Conservation (phyloP, 2,329 filamentous ascomycete genomes). For the Arthrobotrys conoides region DNA sequence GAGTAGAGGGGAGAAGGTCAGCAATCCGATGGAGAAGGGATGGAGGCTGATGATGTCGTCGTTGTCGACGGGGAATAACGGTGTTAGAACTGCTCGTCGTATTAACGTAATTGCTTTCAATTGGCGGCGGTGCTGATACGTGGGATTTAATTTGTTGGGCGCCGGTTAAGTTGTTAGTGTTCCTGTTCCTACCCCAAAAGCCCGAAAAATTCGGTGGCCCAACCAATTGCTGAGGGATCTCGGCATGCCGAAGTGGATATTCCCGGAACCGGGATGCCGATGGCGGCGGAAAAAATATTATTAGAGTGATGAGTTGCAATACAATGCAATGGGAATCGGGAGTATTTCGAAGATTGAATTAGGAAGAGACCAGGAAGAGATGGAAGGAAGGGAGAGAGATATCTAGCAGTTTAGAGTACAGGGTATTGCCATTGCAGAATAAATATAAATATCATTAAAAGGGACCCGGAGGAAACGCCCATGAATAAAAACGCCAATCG, state of each 20-base stretch:
- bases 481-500: constrained; percentile 31
- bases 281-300: constrained; percentile 1
- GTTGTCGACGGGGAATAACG: constrained; percentile 9
- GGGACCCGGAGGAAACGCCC: constrained; percentile 9
- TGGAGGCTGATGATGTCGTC: constrained; percentile 7
- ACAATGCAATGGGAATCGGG: too few species aligned
- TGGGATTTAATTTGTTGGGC: constrained; percentile 61
- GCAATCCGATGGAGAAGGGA: constrained; percentile 6
- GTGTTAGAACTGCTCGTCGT: neutral
- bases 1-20: constrained; percentile 18
- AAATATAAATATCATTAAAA: neutral
- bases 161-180: constrained; percentile 32
- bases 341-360: too few species aligned
- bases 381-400: neutral
- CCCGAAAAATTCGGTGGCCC: constrained; percentile 60
- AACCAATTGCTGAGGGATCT: constrained; percentile 35
- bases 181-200: constrained; percentile 2
- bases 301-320: neutral
- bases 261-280: constrained; percentile 34
- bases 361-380: too few species aligned
- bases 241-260: constrained; percentile 53
- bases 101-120: constrained; percentile 30
- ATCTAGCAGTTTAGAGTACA: constrained; percentile 25
- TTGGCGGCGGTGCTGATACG: constrained; percentile 46
- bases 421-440: constrained; percentile 33